phyloP scores from a whole-genome alignment of 352 stramenopile species.

The Phytopythium kandeliae region DNA sequence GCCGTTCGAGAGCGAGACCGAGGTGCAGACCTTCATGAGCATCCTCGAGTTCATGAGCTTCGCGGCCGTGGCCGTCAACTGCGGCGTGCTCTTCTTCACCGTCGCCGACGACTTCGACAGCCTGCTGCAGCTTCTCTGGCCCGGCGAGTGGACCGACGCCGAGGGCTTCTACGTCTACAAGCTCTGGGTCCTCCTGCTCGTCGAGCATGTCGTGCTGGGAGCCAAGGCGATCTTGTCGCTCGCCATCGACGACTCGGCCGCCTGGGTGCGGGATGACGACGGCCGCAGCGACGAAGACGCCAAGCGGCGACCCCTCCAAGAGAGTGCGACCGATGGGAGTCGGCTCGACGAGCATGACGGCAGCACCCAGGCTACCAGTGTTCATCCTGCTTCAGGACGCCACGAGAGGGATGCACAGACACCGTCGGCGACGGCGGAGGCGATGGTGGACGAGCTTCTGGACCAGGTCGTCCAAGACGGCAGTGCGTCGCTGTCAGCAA shows the following conservation, averaged over 20 bases:
- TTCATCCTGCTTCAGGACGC: too few species aligned
- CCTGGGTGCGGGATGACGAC: constrained; percentile 72
- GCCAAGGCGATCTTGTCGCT: constrained; percentile 62
- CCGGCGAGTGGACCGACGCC: constrained; percentile 12
- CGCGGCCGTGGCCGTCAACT: constrained; percentile 71
- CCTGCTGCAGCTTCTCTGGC: constrained; percentile 25
- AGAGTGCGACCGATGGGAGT: background rate
- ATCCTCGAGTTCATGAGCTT: constrained; percentile 92
- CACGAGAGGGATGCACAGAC: too few species aligned
- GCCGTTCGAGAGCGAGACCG: constrained; percentile 70
- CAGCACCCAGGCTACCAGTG: too few species aligned
- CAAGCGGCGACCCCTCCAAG: constrained; percentile 20
- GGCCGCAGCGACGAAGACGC: constrained; percentile 44
- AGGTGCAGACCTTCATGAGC: constrained; percentile 89
- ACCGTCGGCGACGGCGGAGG: background rate
- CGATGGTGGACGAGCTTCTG: constrained; percentile 13
- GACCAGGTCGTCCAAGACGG: constrained; percentile 5
- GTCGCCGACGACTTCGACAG: constrained; percentile 58
- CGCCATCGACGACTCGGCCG: constrained; percentile 57
- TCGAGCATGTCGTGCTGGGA: constrained; percentile 62
- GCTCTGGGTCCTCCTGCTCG: constrained; percentile 50
- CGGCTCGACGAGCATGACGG: background rate
- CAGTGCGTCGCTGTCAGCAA: background rate
- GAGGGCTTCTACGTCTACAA: constrained; percentile 37
- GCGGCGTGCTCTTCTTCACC: constrained; percentile 68